Evolutionary conservation across 2,329 filamentous ascomycete species (phyloP).

Genomic region (Pyrenochaeta sp.): DNA sequence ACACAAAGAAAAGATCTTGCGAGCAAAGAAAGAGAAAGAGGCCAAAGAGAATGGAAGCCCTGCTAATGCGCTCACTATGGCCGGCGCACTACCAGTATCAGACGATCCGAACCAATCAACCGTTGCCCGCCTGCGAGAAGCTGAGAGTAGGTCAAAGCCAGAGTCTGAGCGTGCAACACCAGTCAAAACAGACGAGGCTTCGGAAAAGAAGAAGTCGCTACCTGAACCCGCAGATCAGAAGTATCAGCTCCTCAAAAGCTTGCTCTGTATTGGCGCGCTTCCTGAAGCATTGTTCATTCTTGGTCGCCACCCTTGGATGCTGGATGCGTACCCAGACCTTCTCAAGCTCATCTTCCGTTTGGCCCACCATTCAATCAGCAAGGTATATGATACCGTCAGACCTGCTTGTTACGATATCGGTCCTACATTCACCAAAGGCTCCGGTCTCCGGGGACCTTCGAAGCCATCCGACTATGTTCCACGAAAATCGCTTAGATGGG

Average conservation of each 20-base stretch:
- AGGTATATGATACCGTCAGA: conserved; percentile 67
- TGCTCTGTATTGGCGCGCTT: conserved; percentile 89
- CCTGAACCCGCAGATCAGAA: conserved; percentile 89
- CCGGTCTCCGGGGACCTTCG: conserved; percentile 67
- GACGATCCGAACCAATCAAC: conserved; percentile 73
- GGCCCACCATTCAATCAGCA: conserved; percentile 79
- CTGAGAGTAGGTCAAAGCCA: conserved; percentile 59
- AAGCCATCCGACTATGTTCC: conserved; percentile 62
- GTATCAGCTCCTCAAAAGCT: conserved; percentile 79
- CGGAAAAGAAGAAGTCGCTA: conserved; percentile 56
- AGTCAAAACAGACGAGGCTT: conserved; percentile 50
- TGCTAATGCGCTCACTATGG: conserved; percentile 85
- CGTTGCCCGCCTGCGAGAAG: conserved; percentile 58
- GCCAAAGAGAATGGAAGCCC: conserved; percentile 70
- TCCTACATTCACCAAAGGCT: conserved; percentile 48
- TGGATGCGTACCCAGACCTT: conserved; percentile 83
- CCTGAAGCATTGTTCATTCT: conserved; percentile 93
- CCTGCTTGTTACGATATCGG: conserved; percentile 55
- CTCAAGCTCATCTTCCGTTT: conserved; percentile 85
- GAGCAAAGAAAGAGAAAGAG: conserved; percentile 74
- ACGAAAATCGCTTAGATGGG: conserved; percentile 81
- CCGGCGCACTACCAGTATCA: conserved; percentile 83
- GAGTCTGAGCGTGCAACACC: conserved; percentile 55
- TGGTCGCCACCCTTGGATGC: conserved; percentile 90
- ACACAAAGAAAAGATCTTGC: conserved; percentile 72